Base-by-base conservation (phyloP, 208 protist genomes). In the Acanthamoeba lenticulata region DNA sequence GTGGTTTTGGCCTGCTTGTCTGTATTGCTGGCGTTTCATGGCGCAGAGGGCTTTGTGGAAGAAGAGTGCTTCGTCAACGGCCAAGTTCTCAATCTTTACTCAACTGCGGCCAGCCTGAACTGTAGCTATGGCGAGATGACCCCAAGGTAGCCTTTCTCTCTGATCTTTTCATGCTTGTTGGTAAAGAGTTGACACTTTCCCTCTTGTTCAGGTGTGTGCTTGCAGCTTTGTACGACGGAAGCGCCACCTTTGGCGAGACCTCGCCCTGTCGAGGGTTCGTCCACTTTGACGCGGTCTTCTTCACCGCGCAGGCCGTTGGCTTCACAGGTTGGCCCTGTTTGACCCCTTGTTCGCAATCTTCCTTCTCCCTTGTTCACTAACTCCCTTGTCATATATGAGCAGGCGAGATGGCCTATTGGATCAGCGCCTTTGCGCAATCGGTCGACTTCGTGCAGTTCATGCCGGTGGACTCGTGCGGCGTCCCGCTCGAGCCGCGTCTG, bases 391-490 rank as follows among this genome's bases (percentile, higher is more conserved):
- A 21, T 60, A 27, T 11, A 60, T 11, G 21, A 60, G 60, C 60
- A 69, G 60, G 60, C 4, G 60, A 69, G 60, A 69, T 69, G 60
- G 60, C 60, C 27, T 69, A 69, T 34, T 69, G 60, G 60, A 69
- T 69, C 60, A 69, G 60, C 29, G 60, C 60, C 6, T 69, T 69
- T 34, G 60, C 60, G 29, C 60, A 69, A 34, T 7, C 60, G 60
- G 60, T 69, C 13, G 60, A 69, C 60, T 69, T 69, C 27, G 60
- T 69, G 29, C 60, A 69, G 60, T 69, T 69, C 60, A 69, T 69
- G 60, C 60, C 60, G 13, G 60, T 69, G 13, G 60, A 69, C 60
- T 69, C 60, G 60, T 69, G 60, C 29, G 60, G 60, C 6, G 29
- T 29, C 6, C 13, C 24, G 6, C 60, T 69, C 60, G 60, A 69